Conservation (phyloP, 2,329 filamentous ascomycete genomes). For the Colletotrichum sp. region DNA sequence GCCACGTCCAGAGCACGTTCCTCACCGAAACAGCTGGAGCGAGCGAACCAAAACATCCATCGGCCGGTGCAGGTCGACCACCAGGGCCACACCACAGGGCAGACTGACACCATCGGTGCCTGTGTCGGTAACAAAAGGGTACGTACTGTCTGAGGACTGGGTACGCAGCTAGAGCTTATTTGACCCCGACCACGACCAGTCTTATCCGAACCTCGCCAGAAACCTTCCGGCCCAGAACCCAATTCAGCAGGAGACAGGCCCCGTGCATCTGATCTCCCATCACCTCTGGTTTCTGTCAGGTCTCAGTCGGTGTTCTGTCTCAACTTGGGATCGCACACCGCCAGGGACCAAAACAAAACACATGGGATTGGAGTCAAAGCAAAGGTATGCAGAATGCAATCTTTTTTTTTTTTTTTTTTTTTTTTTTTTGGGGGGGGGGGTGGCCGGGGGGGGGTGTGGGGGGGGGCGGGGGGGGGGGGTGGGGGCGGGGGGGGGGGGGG, state of each 20-base stretch:
- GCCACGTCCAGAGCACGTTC: slow-evolving; percentile 11
- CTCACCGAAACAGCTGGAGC: slow-evolving; percentile 3
- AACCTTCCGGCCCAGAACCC: background rate
- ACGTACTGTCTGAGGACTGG: background rate
- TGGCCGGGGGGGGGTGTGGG: too few species aligned
- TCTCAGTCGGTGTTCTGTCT: slow-evolving; percentile 3
- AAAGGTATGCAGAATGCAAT: background rate
- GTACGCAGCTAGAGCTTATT: background rate
- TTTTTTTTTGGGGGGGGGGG: too few species aligned
- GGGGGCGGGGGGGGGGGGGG: too few species aligned
- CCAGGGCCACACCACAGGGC: background rate
- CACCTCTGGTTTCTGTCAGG: slow-evolving; percentile 2
- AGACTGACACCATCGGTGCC: background rate
- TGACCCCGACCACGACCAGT: background rate
- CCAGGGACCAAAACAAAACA: background rate
- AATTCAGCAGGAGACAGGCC: background rate
- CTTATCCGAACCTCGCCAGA: background rate
- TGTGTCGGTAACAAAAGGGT: background rate
- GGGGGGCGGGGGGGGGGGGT: too few species aligned
- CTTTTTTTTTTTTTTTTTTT: background rate
- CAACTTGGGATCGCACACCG: background rate
- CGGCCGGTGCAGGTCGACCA: background rate
- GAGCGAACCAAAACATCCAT: background rate
- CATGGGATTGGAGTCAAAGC: background rate
- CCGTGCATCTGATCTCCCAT: slow-evolving; percentile 1